Conservation (phyloP, 2,329 filamentous ascomycete genomes). For the Aurifilum marmelostoma region DNA sequence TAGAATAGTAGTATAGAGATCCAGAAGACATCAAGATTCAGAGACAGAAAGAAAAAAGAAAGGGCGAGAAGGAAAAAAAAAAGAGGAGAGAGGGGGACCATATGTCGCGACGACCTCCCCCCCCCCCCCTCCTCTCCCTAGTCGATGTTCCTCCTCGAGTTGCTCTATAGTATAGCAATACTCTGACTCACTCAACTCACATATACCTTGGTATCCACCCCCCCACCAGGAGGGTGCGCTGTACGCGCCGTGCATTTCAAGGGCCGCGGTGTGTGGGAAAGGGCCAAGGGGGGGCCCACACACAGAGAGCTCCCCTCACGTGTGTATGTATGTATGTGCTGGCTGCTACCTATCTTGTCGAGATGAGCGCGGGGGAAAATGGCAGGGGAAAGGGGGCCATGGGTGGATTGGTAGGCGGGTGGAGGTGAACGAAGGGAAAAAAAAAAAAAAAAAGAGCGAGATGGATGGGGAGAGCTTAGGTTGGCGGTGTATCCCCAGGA, state of each 20-base stretch:
- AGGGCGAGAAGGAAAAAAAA: not conserved
- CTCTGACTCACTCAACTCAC: conserved; percentile 22
- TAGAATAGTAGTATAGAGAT: not conserved
- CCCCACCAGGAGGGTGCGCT: not conserved
- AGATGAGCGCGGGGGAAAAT: not conserved
- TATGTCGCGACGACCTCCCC: conserved; percentile 1
- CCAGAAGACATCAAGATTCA: not conserved
- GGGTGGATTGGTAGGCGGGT: not conserved
- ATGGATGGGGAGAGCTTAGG: not conserved
- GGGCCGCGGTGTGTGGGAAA: not conserved
- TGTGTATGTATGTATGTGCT: not conserved
- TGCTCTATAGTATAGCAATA: conserved; percentile 10
- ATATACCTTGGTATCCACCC: not conserved
- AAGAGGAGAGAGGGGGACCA: not conserved
- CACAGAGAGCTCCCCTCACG: not conserved
- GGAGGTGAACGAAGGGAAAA: not conserved
- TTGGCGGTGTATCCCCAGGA: conserved; percentile 17
- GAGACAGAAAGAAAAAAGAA: not conserved
- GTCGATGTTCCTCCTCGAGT: not conserved
- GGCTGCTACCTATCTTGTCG: not conserved
- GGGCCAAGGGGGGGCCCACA: not conserved
- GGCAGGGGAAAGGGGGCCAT: not conserved
- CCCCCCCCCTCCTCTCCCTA: not conserved
- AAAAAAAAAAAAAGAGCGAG: not conserved
- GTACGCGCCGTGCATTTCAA: conserved; percentile 10